Conservation (phyloP, 2,329 filamentous ascomycete species). For the Fusarium piperis region DNA sequence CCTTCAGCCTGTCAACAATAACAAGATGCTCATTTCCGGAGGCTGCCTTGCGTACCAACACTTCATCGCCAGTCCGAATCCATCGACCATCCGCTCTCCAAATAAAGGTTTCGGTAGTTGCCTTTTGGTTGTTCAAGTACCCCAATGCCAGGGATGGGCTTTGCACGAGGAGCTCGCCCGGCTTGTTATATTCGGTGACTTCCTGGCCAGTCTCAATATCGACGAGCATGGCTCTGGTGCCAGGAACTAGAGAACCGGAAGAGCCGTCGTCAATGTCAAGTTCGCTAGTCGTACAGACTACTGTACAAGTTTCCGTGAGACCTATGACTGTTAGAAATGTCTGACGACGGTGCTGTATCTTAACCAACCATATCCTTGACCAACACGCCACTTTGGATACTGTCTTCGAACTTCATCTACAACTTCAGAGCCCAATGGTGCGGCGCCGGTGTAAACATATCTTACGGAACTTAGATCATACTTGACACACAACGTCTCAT, state of each 20-base stretch:
- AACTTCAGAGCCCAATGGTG: not conserved
- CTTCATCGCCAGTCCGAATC: constrained; percentile 50
- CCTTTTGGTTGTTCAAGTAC: constrained; percentile 80
- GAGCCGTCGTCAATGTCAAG: constrained; percentile 76
- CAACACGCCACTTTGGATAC: not conserved
- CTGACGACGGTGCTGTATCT: too few species aligned
- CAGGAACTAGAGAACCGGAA: constrained; percentile 75
- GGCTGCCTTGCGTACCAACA: constrained; percentile 69
- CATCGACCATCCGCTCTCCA: constrained; percentile 30
- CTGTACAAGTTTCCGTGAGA: constrained; percentile 80
- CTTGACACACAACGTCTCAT: not conserved
- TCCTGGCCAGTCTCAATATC: constrained; percentile 73
- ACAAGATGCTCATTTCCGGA: constrained; percentile 43
- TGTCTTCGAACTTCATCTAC: not conserved
- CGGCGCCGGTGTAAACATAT: not conserved
- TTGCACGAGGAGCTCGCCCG: constrained; percentile 81
- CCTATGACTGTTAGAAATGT: not conserved
- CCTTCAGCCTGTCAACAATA: constrained; percentile 37
- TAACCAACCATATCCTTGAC: not conserved
- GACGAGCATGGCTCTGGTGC: constrained; percentile 72
- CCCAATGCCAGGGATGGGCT: constrained; percentile 77
- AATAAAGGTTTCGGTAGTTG: constrained; percentile 25
- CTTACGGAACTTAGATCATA: not conserved
- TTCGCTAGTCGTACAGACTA: constrained; percentile 68
- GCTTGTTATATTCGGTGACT: constrained; percentile 69